phyloP scores from a whole-genome alignment of 192 early-diverging fungal species.

The Gonapodya sp. region DNA sequence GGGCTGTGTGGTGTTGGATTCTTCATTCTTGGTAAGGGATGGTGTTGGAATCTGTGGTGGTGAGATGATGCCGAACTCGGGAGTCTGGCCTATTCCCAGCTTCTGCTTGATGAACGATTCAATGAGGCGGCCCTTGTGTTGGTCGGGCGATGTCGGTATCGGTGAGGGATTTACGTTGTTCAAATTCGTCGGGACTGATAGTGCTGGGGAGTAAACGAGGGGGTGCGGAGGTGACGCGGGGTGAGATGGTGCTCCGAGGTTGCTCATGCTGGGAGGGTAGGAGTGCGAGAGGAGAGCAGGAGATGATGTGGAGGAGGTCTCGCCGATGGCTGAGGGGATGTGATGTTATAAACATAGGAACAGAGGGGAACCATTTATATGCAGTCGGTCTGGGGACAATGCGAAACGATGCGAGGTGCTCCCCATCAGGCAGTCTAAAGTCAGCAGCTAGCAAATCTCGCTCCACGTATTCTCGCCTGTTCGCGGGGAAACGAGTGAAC shows the following conservation, averaged over 20 bases:
- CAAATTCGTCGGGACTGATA: not conserved
- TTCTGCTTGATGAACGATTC: not conserved
- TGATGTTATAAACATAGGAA: not conserved
- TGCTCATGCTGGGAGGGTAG: not conserved
- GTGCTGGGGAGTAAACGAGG: not conserved
- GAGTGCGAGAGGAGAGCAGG: not conserved
- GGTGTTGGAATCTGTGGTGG: not conserved
- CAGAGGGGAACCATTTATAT: no score
- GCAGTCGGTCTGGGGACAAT: not conserved
- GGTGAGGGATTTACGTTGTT: no score
- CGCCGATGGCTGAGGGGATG: not conserved
- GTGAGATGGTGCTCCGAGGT: not conserved
- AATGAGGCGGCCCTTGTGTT: not conserved
- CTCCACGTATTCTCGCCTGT: no score
- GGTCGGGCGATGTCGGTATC: not conserved
- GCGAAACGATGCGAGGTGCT: not conserved
- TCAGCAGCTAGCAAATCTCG: not conserved
- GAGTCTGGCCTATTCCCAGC: not conserved
- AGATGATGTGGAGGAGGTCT: not conserved
- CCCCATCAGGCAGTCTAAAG: not conserved
- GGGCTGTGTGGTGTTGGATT: not conserved
- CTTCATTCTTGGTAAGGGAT: no score
- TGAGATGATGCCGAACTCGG: not conserved
- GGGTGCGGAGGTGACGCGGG: not conserved
- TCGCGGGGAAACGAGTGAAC: no score